Conservation (phyloP, 495 filamentous ascomycete genomes). For the Trichoderma virens region DNA sequence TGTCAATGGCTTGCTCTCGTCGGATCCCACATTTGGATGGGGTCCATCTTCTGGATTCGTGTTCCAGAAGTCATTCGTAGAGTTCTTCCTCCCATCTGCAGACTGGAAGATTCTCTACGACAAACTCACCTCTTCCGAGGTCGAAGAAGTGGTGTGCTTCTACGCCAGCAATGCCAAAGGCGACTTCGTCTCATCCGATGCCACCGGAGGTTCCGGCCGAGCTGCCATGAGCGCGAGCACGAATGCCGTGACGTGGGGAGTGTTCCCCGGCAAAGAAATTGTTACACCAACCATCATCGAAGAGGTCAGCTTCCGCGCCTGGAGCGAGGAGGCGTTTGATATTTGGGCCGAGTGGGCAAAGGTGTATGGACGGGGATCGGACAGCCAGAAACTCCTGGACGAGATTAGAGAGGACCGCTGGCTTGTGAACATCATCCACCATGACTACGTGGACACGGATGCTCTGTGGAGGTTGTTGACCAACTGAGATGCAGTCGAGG, state of each 20-base stretch:
- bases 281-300: slow-evolving; percentile 97
- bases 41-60: slow-evolving; percentile 88
- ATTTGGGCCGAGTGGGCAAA: slow-evolving; percentile 93
- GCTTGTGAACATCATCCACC: slow-evolving; percentile 88
- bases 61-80: slow-evolving; percentile 97
- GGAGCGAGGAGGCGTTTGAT: slow-evolving; percentile 91
- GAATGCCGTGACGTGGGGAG: slow-evolving; percentile 95
- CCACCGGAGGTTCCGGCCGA: slow-evolving; percentile 19
- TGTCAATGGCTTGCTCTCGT: slow-evolving; percentile 71
- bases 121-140: slow-evolving; percentile 47
- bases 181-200: slow-evolving; percentile 61
- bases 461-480: slow-evolving; percentile 56
- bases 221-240: slow-evolving; percentile 42
- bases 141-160: slow-evolving; percentile 62
- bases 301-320: slow-evolving; percentile 87
- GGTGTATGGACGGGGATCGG: slow-evolving; percentile 62
- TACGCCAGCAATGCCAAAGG: slow-evolving; percentile 72
- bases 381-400: slow-evolving; percentile 60
- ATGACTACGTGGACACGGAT: slow-evolving; percentile 62
- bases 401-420: slow-evolving; percentile 60
- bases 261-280: slow-evolving; percentile 94
- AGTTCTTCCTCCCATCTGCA: slow-evolving; percentile 72
- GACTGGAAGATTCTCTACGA: slow-evolving; percentile 62
- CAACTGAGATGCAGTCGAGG: not conserved
- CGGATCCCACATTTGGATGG: slow-evolving; percentile 84